A percentile compares a stretch with the other conserved stretches of the same genome.
phyloP scores from a whole-genome alignment of 148 eudicot species.

The Heliamphora exappendiculata region DNA sequence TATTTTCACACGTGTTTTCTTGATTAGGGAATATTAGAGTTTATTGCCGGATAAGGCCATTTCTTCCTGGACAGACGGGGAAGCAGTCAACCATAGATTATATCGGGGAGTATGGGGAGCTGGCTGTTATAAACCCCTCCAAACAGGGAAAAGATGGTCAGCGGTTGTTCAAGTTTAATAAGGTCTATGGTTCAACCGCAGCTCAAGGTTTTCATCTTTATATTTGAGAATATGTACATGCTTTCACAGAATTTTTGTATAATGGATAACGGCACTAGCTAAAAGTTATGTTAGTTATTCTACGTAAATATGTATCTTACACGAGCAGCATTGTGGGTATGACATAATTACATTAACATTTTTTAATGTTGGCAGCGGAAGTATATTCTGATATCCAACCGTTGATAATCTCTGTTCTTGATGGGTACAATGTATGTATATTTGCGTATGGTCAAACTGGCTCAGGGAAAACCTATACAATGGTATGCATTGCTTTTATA shows the following conservation, averaged over 20 bases:
- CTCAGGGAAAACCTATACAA: conserved; percentile 74
- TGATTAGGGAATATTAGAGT: conserved; percentile 85
- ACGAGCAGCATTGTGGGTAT: background rate
- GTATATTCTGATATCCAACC: conserved; percentile 60
- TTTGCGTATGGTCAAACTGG: conserved; percentile 91
- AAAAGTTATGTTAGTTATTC: background rate
- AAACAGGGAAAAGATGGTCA: conserved; percentile 65
- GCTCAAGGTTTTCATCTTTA: conserved; percentile 65
- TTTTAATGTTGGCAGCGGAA: conserved; percentile 29
- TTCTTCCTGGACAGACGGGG: conserved; percentile 49
- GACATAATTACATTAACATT: background rate
- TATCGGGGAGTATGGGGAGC: conserved; percentile 74
- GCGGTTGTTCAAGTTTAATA: conserved; percentile 73
- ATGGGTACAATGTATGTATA: conserved; percentile 72
- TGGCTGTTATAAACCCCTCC: conserved; percentile 52
- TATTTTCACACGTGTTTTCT: conserved; percentile 17
- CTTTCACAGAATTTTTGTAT: background rate
- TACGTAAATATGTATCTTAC: background rate
- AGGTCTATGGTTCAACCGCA: conserved; percentile 68
- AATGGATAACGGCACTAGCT: conserved; percentile 4
- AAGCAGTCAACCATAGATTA: conserved; percentile 49
- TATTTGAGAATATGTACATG: background rate
- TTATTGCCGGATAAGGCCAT: conserved; percentile 88
- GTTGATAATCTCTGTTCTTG: conserved; percentile 61
- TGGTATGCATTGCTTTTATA: conserved; percentile 35